Evolutionary conservation across 352 stramenopile genomes (phyloP).

Genomic region (Globisporangium apiculatum): DNA sequence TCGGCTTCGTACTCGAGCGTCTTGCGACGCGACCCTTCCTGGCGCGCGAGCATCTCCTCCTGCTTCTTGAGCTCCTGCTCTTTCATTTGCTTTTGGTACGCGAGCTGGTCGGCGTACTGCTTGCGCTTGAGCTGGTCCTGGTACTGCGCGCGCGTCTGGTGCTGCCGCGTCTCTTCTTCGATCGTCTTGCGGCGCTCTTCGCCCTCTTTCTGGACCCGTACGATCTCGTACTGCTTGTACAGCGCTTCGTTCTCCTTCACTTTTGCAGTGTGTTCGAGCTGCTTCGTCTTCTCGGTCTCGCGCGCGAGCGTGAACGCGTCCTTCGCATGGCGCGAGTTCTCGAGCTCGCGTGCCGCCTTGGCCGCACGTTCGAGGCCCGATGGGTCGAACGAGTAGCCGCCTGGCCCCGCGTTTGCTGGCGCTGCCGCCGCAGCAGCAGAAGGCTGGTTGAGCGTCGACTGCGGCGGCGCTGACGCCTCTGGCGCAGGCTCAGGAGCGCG

Average conservation of each 20-base stretch:
- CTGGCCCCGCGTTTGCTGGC: conserved; percentile 13
- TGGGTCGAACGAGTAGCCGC: conserved; percentile 92
- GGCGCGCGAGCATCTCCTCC: conserved; percentile 95
- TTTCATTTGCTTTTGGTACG: conserved; percentile 94
- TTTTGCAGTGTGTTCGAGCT: conserved; percentile 89
- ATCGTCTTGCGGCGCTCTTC: conserved; percentile 96
- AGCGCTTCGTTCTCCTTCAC: conserved; percentile 87
- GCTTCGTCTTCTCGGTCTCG: conserved; percentile 94
- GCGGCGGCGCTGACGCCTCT: conserved; percentile 4
- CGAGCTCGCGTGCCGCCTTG: conserved; percentile 96
- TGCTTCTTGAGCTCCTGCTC: conserved; percentile 98
- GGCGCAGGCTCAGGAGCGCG: conserved; percentile 11
- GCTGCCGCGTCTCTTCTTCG: conserved; percentile 95
- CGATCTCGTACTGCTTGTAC: conserved; percentile 92
- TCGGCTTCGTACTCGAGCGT: conserved; percentile 97
- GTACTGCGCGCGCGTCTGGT: conserved; percentile 96
- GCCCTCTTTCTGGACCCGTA: conserved; percentile 94
- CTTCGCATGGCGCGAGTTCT: conserved; percentile 91
- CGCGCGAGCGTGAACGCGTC: conserved; percentile 95
- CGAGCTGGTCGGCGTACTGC: conserved; percentile 95
- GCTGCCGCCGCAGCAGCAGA: conserved; percentile 7
- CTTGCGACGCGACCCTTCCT: conserved; percentile 95
- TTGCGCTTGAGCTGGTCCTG: conserved; percentile 98
- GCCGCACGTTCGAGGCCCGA: conserved; percentile 95
- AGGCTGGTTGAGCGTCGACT: conserved; percentile 17